These are phyloP conservation scores for Suillus placidus DNA, from an alignment of 768 basidiomycete species.

Conservation along the genomic window DNA sequence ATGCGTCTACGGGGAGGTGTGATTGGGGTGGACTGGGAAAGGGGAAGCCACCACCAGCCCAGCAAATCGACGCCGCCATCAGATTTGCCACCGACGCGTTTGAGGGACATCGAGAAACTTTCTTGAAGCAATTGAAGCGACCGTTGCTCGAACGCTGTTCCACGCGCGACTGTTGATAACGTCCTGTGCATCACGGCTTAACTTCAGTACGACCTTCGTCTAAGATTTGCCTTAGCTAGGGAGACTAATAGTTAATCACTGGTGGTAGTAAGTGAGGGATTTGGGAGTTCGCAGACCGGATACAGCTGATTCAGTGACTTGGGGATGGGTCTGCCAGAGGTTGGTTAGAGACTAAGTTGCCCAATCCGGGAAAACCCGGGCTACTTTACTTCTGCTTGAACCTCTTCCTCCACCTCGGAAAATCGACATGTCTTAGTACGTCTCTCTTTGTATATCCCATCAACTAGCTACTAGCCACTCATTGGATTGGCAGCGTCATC, in stretches of 20 bases:
- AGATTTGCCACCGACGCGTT: slow-evolving; percentile 79
- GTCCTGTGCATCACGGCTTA: background rate
- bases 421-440: slow-evolving; percentile 49
- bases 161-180: slow-evolving; percentile 63
- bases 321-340: background rate
- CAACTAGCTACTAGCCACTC: slow-evolving; percentile 9
- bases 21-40: slow-evolving; percentile 10
- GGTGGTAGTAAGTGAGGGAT: background rate
- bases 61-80: slow-evolving; percentile 89
- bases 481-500: slow-evolving; percentile 55
- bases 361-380: slow-evolving; percentile 26
- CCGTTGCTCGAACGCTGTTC: slow-evolving; percentile 74
- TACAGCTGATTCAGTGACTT: background rate
- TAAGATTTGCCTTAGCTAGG: background rate
- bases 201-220: background rate
- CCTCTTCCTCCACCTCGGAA: slow-evolving; percentile 13
- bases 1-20: slow-evolving; percentile 49
- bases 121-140: slow-evolving; percentile 62
- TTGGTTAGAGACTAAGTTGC: too few species aligned
- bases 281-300: background rate
- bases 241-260: background rate
- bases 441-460: slow-evolving; percentile 13
- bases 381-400: slow-evolving; percentile 20
- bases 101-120: slow-evolving; percentile 78
- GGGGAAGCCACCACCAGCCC: slow-evolving; percentile 93